Evolutionary conservation across 768 basidiomycete genomes (phyloP).

Genomic region (Boletus bicolor): DNA sequence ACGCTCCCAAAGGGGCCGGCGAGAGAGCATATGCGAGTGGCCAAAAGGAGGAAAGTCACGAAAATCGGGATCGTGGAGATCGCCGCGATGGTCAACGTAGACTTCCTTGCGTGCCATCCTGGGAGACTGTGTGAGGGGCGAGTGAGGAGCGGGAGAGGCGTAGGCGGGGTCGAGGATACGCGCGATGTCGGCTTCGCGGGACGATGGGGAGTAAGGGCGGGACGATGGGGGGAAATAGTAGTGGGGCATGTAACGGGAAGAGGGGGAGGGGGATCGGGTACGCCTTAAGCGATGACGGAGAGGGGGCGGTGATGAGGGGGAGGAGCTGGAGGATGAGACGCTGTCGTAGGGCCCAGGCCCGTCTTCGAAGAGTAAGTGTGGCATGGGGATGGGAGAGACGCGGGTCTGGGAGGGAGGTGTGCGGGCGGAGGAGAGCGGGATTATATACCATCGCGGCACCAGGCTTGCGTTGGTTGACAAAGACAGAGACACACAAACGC

Average conservation of each 20-base stretch:
- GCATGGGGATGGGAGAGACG: neutral
- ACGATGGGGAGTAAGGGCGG: conserved; percentile 34
- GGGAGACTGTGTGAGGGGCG: conserved; percentile 19
- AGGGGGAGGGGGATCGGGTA: conserved; percentile 28
- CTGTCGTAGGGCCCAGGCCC: conserved; percentile 10
- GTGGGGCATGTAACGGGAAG: conserved; percentile 20
- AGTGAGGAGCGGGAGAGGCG: conserved; percentile 34
- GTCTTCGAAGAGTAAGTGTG: conserved; percentile 5
- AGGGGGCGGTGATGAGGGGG: conserved; percentile 15
- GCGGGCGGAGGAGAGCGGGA: conserved; percentile 21
- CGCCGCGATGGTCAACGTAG: conserved; percentile 60
- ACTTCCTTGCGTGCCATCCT: conserved; percentile 29
- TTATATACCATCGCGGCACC: conserved; percentile 27
- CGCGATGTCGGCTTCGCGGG: conserved; percentile 50
- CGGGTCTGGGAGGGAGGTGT: neutral
- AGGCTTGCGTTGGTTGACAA: conserved; percentile 13
- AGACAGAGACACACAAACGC: conserved; percentile 30
- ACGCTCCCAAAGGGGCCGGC: conserved; percentile 37
- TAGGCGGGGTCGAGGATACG: conserved; percentile 66
- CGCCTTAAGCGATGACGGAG: conserved; percentile 24
- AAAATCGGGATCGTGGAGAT: conserved; percentile 67
- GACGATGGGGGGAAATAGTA: conserved; percentile 2
- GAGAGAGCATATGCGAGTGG: conserved; percentile 16
- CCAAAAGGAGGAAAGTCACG: conserved; percentile 53
- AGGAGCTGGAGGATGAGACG: conserved; percentile 13